These are phyloP conservation scores for Colletotrichum eremochloae DNA, from an alignment of 2,329 filamentous ascomycete genomes.

Conservation along the genomic window DNA sequence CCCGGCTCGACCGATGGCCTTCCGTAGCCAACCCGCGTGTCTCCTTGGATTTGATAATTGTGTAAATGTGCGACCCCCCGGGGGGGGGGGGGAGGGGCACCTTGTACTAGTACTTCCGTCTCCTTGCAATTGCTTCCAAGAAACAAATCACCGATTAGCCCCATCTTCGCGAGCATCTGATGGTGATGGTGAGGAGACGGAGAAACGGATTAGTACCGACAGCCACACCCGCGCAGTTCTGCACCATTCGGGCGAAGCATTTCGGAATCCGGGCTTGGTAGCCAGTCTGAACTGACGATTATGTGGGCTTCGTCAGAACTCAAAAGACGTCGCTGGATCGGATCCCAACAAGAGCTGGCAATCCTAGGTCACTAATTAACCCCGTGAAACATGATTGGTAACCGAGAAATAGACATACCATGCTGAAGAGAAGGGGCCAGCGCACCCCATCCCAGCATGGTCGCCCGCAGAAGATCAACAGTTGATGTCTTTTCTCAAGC, in stretches of 20 bases:
- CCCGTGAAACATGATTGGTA: conserved; percentile 14
- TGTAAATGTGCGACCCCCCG: no score
- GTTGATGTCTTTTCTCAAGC: not conserved
- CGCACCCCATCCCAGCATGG: not conserved
- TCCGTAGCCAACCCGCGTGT: not conserved
- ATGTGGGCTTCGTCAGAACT: conserved; percentile 33
- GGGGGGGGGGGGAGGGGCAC: no score
- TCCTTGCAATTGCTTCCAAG: no score
- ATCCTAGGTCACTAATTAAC: not conserved
- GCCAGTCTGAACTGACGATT: not conserved
- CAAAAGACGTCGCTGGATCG: conserved; percentile 30
- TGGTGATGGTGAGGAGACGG: not conserved
- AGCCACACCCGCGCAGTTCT: conserved; percentile 9
- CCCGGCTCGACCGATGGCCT: not conserved
- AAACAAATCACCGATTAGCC: no score
- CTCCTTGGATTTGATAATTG: no score
- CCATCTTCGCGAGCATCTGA: not conserved
- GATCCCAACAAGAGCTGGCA: conserved; percentile 14
- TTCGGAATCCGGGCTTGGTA: conserved; percentile 7
- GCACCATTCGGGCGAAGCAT: conserved; percentile 17
- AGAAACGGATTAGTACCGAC: conserved; percentile 7
- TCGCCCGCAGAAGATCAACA: not conserved
- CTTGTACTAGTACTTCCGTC: no score
- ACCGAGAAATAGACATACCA: not conserved
- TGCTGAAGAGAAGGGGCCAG: conserved; percentile 5